Evolutionary conservation across 1,284 basidiomycete genomes (phyloP).

Genomic region (Boletus sp.): DNA sequence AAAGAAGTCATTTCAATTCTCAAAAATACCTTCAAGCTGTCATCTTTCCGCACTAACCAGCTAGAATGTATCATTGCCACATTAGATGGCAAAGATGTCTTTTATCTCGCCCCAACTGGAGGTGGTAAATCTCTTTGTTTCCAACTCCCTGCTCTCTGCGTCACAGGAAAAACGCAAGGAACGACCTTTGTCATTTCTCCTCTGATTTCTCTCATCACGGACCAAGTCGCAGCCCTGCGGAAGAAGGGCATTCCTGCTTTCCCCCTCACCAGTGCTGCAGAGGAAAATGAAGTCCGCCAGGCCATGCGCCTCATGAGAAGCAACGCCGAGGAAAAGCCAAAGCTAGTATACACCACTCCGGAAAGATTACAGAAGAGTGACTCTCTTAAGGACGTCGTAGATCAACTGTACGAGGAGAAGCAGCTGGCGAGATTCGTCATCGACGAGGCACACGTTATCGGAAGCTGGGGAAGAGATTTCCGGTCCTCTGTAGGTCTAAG

Average conservation of each 20-base stretch:
- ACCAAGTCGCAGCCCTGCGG: constrained; percentile 79
- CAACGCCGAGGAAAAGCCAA: constrained; percentile 44
- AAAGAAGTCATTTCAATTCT: constrained; percentile 62
- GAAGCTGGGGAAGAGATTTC: constrained; percentile 83
- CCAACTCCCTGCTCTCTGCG: constrained; percentile 84
- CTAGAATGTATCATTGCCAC: constrained; percentile 83
- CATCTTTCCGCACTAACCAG: constrained; percentile 79
- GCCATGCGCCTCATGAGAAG: constrained; percentile 40
- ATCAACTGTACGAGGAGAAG: constrained; percentile 50
- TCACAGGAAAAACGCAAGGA: constrained; percentile 67
- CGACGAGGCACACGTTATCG: constrained; percentile 95
- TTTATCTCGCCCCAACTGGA: constrained; percentile 96
- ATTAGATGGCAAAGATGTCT: constrained; percentile 80
- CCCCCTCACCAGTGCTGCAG: constrained; percentile 59
- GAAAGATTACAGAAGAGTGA: constrained; percentile 76
- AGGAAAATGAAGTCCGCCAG: constrained; percentile 42
- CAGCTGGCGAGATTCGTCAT: constrained; percentile 87
- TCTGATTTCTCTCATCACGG: constrained; percentile 85
- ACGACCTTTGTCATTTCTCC: constrained; percentile 92
- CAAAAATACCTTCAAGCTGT: constrained; percentile 63
- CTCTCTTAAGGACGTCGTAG: constrained; percentile 54
- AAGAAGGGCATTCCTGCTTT: constrained; percentile 60
- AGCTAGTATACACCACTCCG: constrained; percentile 88
- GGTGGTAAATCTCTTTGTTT: constrained; percentile 91
- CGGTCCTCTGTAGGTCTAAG: constrained; percentile 59